Base-by-base conservation (phyloP, 2,329 filamentous ascomycete genomes). In the Alternaria panax region DNA sequence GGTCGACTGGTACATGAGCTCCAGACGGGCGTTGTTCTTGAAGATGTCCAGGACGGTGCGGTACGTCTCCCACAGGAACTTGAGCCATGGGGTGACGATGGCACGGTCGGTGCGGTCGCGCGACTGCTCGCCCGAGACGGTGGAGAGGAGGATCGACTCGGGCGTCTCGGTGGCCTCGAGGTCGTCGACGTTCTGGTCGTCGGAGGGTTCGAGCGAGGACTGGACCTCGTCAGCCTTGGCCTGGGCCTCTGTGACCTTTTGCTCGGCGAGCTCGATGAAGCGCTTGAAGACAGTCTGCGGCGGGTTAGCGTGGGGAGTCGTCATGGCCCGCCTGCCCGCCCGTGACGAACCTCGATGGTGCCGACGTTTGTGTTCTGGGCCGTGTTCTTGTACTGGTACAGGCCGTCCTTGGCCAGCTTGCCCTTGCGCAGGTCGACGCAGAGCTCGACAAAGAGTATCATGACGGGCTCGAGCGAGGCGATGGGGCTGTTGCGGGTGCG, bases 371-470 rank as follows among this genome's bases (percentile, higher is more conserved):
- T 97, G 84, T 99, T 99, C 81, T 99, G 95, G 56, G 93, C 94
- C 70, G 97, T 98, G 81, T 99, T 99, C 87, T 99, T 99, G 87
- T 99, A 99, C 81, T 97, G 95, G 81, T 98, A 99, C 48, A 99
- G 87, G 63, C 95, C 95, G 83, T 99, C 95, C 86, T 99, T 99
- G 80, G 94, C 95, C 62, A 95, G 87, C 83, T 99, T 99, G 73
- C 95, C 95, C 84, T 98, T 99, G 83, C 95, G 93, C 75, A 97
- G 89, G 77, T 98, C 94, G 75, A 99, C 95, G 70, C 92, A 97
- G 60, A 98, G 88, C 82, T 98, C 93, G 75, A 99, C 94, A 77
- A 99, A 90, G 70, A 97, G 90, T 81, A 98, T 86, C 93, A 99
- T 98, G 69, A 99, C 94, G 68, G 95, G 95, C 88, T 99, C 95